Percentiles rank a stretch among this genome's conserved stretches.
phyloP scores from a whole-genome alignment of 1,139 yeast species.

The Casaregolazyma lundiana region DNA sequence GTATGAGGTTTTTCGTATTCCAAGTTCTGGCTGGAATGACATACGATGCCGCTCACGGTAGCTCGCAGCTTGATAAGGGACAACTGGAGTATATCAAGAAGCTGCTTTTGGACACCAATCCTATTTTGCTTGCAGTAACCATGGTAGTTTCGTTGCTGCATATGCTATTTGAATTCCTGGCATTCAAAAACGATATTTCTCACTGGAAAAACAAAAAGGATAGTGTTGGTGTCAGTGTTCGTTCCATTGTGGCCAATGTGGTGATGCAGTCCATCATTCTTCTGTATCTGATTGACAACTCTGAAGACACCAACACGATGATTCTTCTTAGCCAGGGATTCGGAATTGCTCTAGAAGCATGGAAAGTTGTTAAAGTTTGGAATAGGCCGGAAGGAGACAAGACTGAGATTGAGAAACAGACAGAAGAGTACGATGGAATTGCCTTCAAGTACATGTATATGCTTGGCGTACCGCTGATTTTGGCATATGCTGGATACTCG shows the following conservation, averaged over 20 bases:
- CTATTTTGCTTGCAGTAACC: conserved; percentile 35
- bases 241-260: conserved; percentile 40
- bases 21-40: conserved; percentile 31
- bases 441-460: conserved; percentile 38
- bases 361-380: conserved; percentile 40
- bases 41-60: conserved; percentile 27
- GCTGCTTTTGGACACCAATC: conserved; percentile 37
- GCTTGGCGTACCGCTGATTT: conserved; percentile 37
- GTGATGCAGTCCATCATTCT: conserved; percentile 39
- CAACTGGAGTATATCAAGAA: conserved; percentile 38
- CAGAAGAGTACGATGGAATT: conserved; percentile 39
- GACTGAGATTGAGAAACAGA: conserved; percentile 37
- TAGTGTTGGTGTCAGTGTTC: conserved; percentile 38
- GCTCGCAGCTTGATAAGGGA: conserved; percentile 24
- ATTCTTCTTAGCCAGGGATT: conserved; percentile 37
- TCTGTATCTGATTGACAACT: conserved; percentile 36
- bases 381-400: conserved; percentile 36
- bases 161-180: conserved; percentile 37
- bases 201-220: conserved; percentile 40
- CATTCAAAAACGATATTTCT: conserved; percentile 39
- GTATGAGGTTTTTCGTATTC: conserved; percentile 31
- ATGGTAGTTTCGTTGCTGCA: conserved; percentile 36
- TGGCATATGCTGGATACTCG: conserved; percentile 37
- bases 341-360: conserved; percentile 39
- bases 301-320: conserved; percentile 39